These are phyloP conservation scores for Chlamydomonas incerta DNA, from an alignment of 139 green algal genomes.

Conservation along the genomic window DNA sequence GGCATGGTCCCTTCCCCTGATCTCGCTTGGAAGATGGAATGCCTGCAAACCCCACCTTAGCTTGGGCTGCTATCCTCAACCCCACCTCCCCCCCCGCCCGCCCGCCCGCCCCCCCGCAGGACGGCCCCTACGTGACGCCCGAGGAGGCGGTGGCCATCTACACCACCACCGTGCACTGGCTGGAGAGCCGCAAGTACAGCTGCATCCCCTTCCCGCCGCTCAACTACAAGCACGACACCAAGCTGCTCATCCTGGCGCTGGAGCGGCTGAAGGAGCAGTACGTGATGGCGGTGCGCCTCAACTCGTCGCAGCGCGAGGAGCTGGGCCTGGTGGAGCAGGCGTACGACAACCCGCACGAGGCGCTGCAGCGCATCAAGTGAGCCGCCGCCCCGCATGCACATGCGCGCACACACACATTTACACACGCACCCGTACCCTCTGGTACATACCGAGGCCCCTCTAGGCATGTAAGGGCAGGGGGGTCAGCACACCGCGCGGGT, in stretches of 20 bases:
- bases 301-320: constrained; percentile 98
- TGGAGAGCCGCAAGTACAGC: constrained; percentile 97
- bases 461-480: no score
- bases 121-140: constrained; percentile 91
- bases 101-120: constrained; percentile 8
- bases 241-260: constrained; percentile 98
- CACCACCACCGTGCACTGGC: constrained; percentile 99
- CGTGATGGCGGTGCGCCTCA: constrained; percentile 92
- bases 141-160: constrained; percentile 98
- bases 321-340: constrained; percentile 99
- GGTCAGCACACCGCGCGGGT: no score
- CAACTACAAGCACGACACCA: constrained; percentile 99
- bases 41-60: neutral
- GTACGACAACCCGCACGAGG: constrained; percentile 99
- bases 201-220: constrained; percentile 99
- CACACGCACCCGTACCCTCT: no score
- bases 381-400: no score
- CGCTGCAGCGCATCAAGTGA: constrained; percentile 96
- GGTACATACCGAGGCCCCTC: no score
- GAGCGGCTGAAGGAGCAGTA: constrained; percentile 99
- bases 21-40: no score
- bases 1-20: neutral
- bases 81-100: neutral
- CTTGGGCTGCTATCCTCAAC: neutral
- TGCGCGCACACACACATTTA: no score